Conservation (phyloP, 2,329 filamentous ascomycete species). For the Trichoderma sp. region DNA sequence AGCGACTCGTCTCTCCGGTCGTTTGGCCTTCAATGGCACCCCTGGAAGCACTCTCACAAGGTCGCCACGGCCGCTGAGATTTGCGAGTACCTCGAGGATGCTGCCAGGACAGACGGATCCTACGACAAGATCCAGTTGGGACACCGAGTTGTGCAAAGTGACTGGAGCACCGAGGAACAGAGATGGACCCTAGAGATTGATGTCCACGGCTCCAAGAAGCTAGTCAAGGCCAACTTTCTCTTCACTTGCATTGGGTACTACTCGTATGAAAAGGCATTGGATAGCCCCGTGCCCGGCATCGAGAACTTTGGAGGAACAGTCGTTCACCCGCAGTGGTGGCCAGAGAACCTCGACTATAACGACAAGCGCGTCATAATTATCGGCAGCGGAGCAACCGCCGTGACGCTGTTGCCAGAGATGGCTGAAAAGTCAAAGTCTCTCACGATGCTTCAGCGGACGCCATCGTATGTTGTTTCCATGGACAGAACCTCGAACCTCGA, state of each 20-base stretch:
- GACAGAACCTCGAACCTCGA: conserved; percentile 43
- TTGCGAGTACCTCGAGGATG: conserved; percentile 54
- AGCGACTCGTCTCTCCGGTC: conserved; percentile 64
- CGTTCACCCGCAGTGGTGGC: conserved; percentile 77
- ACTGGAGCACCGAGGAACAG: conserved; percentile 59
- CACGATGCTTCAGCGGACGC: conserved; percentile 81
- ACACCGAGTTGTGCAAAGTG: conserved; percentile 49
- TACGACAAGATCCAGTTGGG: conserved; percentile 55
- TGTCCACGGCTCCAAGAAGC: conserved; percentile 28
- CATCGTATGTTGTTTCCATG: conserved; percentile 66
- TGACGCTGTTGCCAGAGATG: conserved; percentile 73
- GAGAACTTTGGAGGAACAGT: conserved; percentile 64
- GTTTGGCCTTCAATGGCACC: conserved; percentile 70
- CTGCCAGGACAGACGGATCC: conserved; percentile 52
- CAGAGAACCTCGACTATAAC: conserved; percentile 63
- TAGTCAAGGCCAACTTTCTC: conserved; percentile 54
- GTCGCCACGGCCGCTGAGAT: conserved; percentile 57
- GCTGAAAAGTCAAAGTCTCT: conserved; percentile 64
- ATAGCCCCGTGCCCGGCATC: conserved; percentile 65
- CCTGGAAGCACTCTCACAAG: conserved; percentile 59
- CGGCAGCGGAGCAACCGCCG: conserved; percentile 76
- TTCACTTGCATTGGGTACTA: conserved; percentile 69
- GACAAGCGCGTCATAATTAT: conserved; percentile 71
- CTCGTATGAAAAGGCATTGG: conserved; percentile 65
- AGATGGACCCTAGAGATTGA: conserved; percentile 55